Evolutionary conservation across 208 protist species (phyloP).

Genomic region (Trypanosoma vivax): DNA sequence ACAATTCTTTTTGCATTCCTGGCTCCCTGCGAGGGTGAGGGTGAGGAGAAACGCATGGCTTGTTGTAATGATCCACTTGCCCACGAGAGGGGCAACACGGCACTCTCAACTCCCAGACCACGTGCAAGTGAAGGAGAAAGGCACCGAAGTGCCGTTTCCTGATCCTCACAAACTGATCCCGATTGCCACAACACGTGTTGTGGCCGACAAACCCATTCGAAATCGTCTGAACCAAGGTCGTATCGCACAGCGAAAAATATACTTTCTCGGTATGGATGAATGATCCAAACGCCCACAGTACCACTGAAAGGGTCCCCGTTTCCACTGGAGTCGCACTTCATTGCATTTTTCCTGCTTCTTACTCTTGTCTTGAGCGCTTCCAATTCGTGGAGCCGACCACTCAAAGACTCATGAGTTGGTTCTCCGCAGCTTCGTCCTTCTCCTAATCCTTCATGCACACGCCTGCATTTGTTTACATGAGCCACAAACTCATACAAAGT

Average conservation of each 20-base stretch:
- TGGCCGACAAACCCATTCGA: conserved; percentile 11
- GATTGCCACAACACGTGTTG: not conserved
- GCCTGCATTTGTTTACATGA: not conserved
- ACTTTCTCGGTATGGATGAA: conserved; percentile 18
- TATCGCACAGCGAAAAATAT: conserved; percentile 18
- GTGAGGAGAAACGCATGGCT: not conserved
- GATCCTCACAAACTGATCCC: no score
- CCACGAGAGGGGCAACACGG: conserved; percentile 3
- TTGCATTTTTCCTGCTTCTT: not conserved
- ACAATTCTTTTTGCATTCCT: not conserved
- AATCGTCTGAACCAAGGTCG: not conserved
- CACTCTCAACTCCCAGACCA: not conserved
- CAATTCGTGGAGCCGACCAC: not conserved
- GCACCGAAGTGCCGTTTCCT: not conserved
- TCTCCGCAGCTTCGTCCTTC: conserved; percentile 1
- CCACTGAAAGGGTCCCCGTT: not conserved
- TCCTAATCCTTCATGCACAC: not conserved
- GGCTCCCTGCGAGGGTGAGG: not conserved
- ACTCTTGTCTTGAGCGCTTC: not conserved
- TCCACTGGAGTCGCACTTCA: not conserved
- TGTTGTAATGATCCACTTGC: not conserved
- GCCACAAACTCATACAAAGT: conserved; percentile 6
- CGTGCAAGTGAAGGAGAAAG: not conserved
- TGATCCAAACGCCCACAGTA: conserved; percentile 17
- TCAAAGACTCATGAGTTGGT: not conserved